Conservation (phyloP, 192 early-diverging fungal genomes). For the Mycoemilia scoparia region DNA sequence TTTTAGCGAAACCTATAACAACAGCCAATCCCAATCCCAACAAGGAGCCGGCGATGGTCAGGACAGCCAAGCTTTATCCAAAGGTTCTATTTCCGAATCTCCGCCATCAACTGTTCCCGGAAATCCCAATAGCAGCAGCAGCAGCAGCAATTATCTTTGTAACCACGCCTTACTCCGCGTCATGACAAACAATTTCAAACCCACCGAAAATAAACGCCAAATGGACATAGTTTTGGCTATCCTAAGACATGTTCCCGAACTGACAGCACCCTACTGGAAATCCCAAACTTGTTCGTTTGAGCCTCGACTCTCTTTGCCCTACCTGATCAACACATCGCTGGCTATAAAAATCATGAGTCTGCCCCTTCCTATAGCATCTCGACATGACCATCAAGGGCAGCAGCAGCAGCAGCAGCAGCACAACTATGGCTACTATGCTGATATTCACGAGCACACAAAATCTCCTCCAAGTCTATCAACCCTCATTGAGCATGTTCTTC, state of each 20-base stretch:
- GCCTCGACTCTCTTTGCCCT: slow-evolving; percentile 19
- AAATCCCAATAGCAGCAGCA: too few relatives aligned
- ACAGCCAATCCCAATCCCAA: too few relatives aligned
- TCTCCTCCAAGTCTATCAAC: slow-evolving; percentile 16
- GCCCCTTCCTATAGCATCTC: slow-evolving; percentile 8
- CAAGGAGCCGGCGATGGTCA: slow-evolving; percentile 2
- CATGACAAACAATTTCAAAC: slow-evolving; percentile 12
- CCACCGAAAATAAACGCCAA: slow-evolving; percentile 9
- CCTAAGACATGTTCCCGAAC: slow-evolving; percentile 20
- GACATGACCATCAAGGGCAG: too few relatives aligned
- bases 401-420: too few relatives aligned
- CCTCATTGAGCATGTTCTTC: slow-evolving; percentile 20
- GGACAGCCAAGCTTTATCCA: slow-evolving; percentile 9
- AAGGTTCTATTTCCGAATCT: slow-evolving; percentile 2
- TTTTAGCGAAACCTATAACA: too few relatives aligned
- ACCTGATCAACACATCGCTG: slow-evolving; percentile 18
- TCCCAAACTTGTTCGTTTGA: slow-evolving; percentile 14
- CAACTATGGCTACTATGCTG: too few relatives aligned
- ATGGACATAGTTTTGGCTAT: slow-evolving; percentile 14
- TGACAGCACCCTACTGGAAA: slow-evolving; percentile 28
- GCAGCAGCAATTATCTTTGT: slow-evolving; percentile 18
- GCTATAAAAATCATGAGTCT: slow-evolving; percentile 14
- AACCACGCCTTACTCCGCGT: slow-evolving; percentile 23
- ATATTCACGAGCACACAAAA: background rate
- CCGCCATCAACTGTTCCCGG: too few relatives aligned